Conservation (phyloP, 306 rosid genomes). For the Prunus fruticosa region DNA sequence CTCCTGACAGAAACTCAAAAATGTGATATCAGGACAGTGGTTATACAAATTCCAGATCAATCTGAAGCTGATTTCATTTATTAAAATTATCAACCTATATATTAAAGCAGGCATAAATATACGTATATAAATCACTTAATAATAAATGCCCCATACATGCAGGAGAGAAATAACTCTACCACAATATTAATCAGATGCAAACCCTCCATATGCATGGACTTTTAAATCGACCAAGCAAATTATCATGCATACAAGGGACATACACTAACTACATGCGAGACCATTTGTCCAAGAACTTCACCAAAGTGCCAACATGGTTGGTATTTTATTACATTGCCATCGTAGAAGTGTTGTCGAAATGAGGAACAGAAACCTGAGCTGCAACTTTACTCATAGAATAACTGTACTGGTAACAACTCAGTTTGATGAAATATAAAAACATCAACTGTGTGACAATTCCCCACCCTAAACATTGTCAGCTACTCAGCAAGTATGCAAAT, state of each 20-base stretch:
- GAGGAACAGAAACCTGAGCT: not conserved
- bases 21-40: not conserved
- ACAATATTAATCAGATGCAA: not conserved
- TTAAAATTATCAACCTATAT: not conserved
- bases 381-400: not conserved
- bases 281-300: not conserved
- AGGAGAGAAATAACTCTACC: not conserved
- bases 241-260: not conserved
- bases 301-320: not conserved
- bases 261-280: not conserved
- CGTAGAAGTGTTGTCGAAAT: not conserved
- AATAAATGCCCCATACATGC: not conserved
- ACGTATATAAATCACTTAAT: not conserved
- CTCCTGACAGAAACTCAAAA: conserved; percentile 41
- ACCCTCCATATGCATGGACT: not conserved
- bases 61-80: not conserved
- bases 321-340: too few relatives aligned
- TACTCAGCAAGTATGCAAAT: not conserved
- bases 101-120: not conserved
- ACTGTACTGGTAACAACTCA: not conserved
- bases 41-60: conserved; percentile 8
- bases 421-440: not conserved
- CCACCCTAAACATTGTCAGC: not conserved
- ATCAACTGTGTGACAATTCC: not conserved
- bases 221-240: not conserved